Evolutionary conservation across 805 yeast genomes (phyloP).

Genomic region (Wickerhamomyces pijperi): DNA sequence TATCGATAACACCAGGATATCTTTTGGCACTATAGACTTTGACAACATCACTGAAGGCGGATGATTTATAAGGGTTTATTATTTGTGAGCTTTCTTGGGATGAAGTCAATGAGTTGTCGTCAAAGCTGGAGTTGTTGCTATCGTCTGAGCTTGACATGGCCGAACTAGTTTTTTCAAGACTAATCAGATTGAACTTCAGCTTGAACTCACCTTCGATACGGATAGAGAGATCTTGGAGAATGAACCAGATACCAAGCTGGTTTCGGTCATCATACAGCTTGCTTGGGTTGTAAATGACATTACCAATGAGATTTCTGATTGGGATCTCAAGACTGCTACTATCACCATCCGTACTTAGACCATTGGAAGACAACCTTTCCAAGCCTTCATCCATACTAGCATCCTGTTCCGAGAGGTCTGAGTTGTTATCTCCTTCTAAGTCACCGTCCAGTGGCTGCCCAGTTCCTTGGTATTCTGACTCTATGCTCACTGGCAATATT

Average conservation of each 20-base stretch:
- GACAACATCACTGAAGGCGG: constrained; percentile 23
- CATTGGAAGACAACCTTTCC: neutral
- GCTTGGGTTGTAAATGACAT: constrained; percentile 26
- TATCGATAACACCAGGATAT: constrained; percentile 34
- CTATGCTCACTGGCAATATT: neutral
- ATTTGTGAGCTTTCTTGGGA: neutral
- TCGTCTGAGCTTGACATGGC: neutral
- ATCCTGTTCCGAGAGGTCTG: neutral
- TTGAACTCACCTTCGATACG: constrained; percentile 32
- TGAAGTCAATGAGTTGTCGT: neutral
- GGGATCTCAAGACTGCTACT: constrained; percentile 13
- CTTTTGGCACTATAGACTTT: constrained; percentile 30
- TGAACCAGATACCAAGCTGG: constrained; percentile 29
- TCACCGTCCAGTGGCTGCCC: neutral
- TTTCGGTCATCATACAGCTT: constrained; percentile 25
- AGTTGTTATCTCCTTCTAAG: too few species aligned
- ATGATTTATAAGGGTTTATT: neutral
- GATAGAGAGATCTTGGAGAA: constrained; percentile 29
- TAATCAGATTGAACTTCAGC: constrained; percentile 25
- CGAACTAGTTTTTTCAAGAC: constrained; percentile 10
- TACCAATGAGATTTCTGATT: constrained; percentile 28
- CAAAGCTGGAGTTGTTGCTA: neutral
- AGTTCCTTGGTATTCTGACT: neutral
- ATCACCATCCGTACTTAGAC: neutral
- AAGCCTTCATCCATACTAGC: too few species aligned